These are phyloP conservation scores for Passiflora organensis DNA, from an alignment of 345 rosid species.

Conservation along the genomic window DNA sequence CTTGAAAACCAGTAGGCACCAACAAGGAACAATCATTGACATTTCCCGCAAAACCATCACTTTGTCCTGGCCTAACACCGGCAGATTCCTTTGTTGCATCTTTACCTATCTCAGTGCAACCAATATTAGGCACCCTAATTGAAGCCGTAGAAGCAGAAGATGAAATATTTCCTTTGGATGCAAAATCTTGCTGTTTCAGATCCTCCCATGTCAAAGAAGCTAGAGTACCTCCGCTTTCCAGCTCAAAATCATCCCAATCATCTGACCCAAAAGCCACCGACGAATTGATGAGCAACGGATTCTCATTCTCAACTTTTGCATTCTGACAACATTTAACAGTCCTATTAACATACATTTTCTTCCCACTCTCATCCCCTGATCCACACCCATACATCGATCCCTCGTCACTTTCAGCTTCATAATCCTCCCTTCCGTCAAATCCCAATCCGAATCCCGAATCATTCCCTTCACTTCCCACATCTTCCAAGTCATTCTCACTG, in stretches of 20 bases:
- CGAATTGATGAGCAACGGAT: constrained; percentile 63
- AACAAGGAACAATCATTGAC: constrained; percentile 9
- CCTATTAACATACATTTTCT: constrained; percentile 25
- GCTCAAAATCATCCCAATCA: constrained; percentile 92
- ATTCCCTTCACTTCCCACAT: constrained; percentile 18
- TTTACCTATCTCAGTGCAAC: constrained; percentile 27
- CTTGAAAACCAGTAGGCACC: constrained; percentile 19
- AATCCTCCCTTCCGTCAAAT: constrained; percentile 37
- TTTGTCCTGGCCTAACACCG: constrained; percentile 23
- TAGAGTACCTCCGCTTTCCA: constrained; percentile 37
- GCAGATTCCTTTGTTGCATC: constrained; percentile 19
- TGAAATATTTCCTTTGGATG: constrained; percentile 18
- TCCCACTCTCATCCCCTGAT: constrained; percentile 42
- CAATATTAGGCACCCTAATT: constrained; percentile 17
- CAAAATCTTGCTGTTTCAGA: constrained; percentile 27
- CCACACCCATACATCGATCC: constrained; percentile 47
- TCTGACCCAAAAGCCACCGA: constrained; percentile 77
- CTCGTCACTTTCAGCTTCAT: constrained; percentile 65
- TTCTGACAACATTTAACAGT: constrained; percentile 17
- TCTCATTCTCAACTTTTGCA: constrained; percentile 30
- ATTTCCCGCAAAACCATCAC: constrained; percentile 22
- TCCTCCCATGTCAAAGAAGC: constrained; percentile 31
- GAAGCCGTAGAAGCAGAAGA: constrained; percentile 15
- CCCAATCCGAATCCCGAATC: constrained; percentile 31
- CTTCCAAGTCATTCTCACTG: constrained; percentile 15